Conservation (phyloP, 768 basidiomycete genomes). For the Kwoniella mangroviensis region DNA sequence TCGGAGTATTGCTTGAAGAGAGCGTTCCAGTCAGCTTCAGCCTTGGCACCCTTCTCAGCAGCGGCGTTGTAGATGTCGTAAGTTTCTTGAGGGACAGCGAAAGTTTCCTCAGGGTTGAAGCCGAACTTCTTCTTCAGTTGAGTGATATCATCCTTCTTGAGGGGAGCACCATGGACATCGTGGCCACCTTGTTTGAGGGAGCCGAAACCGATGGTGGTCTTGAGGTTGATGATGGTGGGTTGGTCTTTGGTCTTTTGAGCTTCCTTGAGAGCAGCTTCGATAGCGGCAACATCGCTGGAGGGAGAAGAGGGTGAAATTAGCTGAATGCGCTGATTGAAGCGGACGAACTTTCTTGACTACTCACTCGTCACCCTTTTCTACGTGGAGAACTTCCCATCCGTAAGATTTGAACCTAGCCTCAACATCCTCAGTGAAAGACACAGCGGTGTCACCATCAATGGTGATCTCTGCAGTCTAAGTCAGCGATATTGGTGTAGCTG, state of each 20-base stretch:
- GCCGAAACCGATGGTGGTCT: constrained; percentile 91
- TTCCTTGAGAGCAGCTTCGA: constrained; percentile 76
- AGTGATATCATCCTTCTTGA: constrained; percentile 88
- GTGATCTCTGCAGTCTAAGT: constrained; percentile 72
- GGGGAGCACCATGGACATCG: constrained; percentile 80
- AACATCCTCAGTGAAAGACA: constrained; percentile 94
- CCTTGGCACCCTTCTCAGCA: constrained; percentile 72
- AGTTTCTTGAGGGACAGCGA: constrained; percentile 75
- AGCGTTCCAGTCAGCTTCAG: constrained; percentile 74
- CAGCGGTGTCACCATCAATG: constrained; percentile 89
- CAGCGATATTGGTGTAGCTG: constrained; percentile 1
- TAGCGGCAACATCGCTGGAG: constrained; percentile 72
- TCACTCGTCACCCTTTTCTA: constrained; percentile 78
- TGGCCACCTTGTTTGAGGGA: constrained; percentile 92
- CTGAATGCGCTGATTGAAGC: background rate
- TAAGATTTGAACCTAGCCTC: constrained; percentile 84
- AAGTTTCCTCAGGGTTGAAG: constrained; percentile 76
- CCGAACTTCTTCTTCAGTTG: constrained; percentile 81
- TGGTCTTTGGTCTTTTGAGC: constrained; percentile 76
- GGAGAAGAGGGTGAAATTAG: constrained; percentile 3
- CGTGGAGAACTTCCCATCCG: constrained; percentile 90
- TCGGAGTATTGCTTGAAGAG: constrained; percentile 71
- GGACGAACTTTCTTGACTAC: constrained; percentile 26
- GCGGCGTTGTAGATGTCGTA: constrained; percentile 71
- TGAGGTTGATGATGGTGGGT: constrained; percentile 83